These are phyloP conservation scores for Trypanosoma avium DNA, from an alignment of 208 protist genomes.

Conservation along the genomic window DNA sequence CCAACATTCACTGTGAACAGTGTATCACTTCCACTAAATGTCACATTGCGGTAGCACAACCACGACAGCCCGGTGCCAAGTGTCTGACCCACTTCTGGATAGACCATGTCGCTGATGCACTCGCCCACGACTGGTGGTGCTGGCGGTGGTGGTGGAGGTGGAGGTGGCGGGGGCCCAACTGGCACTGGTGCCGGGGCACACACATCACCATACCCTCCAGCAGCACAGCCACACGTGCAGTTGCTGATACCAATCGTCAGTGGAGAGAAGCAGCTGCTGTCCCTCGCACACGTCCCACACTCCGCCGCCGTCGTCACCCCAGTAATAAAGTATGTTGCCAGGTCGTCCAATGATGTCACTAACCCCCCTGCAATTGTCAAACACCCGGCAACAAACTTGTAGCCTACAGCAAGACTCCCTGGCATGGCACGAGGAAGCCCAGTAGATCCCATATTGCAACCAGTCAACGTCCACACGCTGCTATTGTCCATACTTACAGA, in stretches of 20 bases:
- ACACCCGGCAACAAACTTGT: conserved; percentile 14
- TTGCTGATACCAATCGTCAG: conserved; percentile 3
- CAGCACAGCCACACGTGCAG: conserved; percentile 4
- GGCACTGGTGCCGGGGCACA: conserved; percentile 6
- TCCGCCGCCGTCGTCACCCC: background rate
- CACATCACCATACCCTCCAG: background rate
- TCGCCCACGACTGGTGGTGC: background rate
- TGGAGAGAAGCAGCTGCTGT: conserved; percentile 1
- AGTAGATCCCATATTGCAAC: too few relatives aligned
- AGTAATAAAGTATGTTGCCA: background rate
- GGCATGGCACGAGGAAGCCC: too few relatives aligned
- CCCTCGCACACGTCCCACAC: conserved; percentile 4
- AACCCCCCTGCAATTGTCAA: too few relatives aligned
- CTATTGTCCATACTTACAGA: background rate
- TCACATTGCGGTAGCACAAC: conserved; percentile 21
- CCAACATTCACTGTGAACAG: conserved; percentile 11
- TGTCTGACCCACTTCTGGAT: conserved; percentile 9
- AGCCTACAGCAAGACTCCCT: background rate
- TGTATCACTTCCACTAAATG: conserved; percentile 10
- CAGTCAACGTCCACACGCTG: conserved; percentile 11
- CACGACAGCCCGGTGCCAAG: conserved; percentile 3
- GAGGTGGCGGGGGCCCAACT: background rate
- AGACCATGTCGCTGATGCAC: conserved; percentile 14
- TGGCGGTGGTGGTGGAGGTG: background rate
- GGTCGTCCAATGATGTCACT: too few relatives aligned